A percentile compares a stretch with the other conserved stretches of the same genome.
Conservation (phyloP, 495 filamentous ascomycete genomes). For the Aspergillus coremiiformis region DNA sequence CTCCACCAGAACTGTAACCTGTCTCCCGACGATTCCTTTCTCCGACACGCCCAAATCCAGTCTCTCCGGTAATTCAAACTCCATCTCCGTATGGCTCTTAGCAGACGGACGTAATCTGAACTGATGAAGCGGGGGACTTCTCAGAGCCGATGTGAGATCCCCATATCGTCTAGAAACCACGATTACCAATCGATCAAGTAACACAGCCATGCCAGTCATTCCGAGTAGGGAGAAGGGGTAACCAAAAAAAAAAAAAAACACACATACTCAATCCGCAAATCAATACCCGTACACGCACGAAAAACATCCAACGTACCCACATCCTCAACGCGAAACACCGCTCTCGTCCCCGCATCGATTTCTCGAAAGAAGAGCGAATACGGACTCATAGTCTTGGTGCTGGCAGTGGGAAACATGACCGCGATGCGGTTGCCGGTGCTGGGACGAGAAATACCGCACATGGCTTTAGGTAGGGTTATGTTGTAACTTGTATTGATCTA, state of each 20-base stretch:
- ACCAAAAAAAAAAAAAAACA: not conserved
- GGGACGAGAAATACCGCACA: constrained; percentile 12
- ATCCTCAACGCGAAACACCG: constrained; percentile 26
- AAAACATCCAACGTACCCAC: constrained; percentile 6
- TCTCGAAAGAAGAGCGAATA: constrained; percentile 27
- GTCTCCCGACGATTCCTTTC: constrained; percentile 34
- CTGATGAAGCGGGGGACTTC: constrained; percentile 15
- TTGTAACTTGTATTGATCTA: too few relatives aligned
- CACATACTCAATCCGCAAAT: constrained; percentile 34
- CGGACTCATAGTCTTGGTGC: constrained; percentile 12
- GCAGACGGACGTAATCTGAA: constrained; percentile 16
- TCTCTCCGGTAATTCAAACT: constrained; percentile 49
- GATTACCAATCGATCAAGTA: constrained; percentile 4
- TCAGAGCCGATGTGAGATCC: constrained; percentile 21
- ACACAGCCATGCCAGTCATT: not conserved
- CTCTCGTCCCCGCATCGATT: constrained; percentile 18
- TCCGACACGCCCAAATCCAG: constrained; percentile 48
- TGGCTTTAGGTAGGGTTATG: not conserved
- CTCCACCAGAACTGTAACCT: constrained; percentile 26
- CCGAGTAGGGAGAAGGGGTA: not conserved
- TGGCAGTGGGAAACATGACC: constrained; percentile 23
- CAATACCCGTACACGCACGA: constrained; percentile 7
- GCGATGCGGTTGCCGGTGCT: constrained; percentile 17
- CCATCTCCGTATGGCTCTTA: constrained; percentile 21
- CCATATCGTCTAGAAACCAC: constrained; percentile 24